Base-by-base conservation (phyloP, 83 land plant genomes). In the Diphasiastrum complanatum region DNA sequence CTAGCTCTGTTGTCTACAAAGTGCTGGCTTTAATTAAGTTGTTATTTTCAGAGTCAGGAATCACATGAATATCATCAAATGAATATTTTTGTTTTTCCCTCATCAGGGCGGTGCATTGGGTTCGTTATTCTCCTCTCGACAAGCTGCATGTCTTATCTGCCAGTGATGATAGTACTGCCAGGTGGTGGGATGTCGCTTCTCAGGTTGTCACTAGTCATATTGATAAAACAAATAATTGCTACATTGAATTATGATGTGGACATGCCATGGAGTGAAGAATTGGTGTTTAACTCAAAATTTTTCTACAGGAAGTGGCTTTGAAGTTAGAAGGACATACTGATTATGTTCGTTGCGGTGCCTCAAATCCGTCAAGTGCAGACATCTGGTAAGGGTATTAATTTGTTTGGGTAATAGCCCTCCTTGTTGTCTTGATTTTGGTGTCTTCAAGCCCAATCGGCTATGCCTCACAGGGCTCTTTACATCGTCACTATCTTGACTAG, bases 141-240 rank as follows among this genome's bases (percentile, higher is more conserved):
- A 85, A 85, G 69, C 71, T 86, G 51, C 95, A 89, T 64, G 61
- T 93, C 8, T 62, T 83, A 29, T 89, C 99, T 25, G 99, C 80
- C 33, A 86, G 96, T 27, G 99, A 93, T 64, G 99, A 93, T 62
- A 74, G 77, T 8, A 51, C 85, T 10, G 83, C 83, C 30, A 66
- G 75, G 47, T 89, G 80, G 69, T 95, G 97, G 99, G 99, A 95
- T 73, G 87, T 89, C 24, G 69, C 89, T 14, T 35, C 75, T 5
- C 76, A 79, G 72, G 75, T 74, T 47, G 20, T 32, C n/a, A 56
- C 2, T 29, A 25, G 16, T 8, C n/a, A n/a, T n/a, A n/a, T n/a
- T n/a, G n/a, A n/a, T n/a, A n/a, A n/a, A n/a, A n/a, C n/a, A n/a
- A n/a, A n/a, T n/a, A n/a, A n/a, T n/a, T n/a, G n/a, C n/a, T n/a